phyloP scores from a whole-genome alignment of 1,139 yeast genomes.

The Hansenula sp. region DNA sequence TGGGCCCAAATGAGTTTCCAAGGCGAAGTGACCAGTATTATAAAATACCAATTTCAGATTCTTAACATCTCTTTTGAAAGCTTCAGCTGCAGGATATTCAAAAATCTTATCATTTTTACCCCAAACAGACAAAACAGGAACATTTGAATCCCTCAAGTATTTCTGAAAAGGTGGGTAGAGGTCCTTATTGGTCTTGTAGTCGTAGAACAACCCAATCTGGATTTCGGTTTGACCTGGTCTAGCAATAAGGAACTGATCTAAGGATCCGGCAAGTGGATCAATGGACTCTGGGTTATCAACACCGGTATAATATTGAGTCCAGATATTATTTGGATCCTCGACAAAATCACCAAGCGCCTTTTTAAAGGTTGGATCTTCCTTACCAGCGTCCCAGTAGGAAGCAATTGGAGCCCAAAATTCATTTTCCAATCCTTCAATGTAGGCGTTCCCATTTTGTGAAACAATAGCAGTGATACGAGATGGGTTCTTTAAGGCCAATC shows the following conservation, averaged over 20 bases:
- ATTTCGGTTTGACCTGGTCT: slow-evolving; percentile 26
- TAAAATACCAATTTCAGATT: slow-evolving; percentile 25
- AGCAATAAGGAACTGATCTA: slow-evolving; percentile 29
- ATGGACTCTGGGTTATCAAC: slow-evolving; percentile 23
- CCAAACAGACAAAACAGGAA: slow-evolving; percentile 39
- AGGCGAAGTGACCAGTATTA: slow-evolving; percentile 39
- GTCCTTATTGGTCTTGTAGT: slow-evolving; percentile 32
- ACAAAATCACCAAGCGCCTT: slow-evolving; percentile 20
- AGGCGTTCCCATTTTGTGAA: slow-evolving; percentile 44
- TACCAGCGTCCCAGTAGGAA: slow-evolving; percentile 28
- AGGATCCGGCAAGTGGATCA: slow-evolving; percentile 31
- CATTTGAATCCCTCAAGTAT: slow-evolving; percentile 29
- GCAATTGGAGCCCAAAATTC: slow-evolving; percentile 35
- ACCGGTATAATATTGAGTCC: slow-evolving; percentile 31
- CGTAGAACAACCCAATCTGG: slow-evolving; percentile 33
- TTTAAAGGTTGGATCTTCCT: slow-evolving; percentile 13
- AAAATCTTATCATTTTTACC: slow-evolving; percentile 40
- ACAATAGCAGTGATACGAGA: slow-evolving; percentile 29
- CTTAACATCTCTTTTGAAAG: slow-evolving; percentile 31
- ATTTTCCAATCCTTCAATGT: slow-evolving; percentile 34
- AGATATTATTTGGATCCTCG: slow-evolving; percentile 20
- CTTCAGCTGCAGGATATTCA: slow-evolving; percentile 32
- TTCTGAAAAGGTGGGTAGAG: slow-evolving; percentile 36
- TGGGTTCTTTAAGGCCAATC: slow-evolving; percentile 33
- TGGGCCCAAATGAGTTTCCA: slow-evolving; percentile 29